Conservation (phyloP, 83 land plant species). For the Picea abies region DNA sequence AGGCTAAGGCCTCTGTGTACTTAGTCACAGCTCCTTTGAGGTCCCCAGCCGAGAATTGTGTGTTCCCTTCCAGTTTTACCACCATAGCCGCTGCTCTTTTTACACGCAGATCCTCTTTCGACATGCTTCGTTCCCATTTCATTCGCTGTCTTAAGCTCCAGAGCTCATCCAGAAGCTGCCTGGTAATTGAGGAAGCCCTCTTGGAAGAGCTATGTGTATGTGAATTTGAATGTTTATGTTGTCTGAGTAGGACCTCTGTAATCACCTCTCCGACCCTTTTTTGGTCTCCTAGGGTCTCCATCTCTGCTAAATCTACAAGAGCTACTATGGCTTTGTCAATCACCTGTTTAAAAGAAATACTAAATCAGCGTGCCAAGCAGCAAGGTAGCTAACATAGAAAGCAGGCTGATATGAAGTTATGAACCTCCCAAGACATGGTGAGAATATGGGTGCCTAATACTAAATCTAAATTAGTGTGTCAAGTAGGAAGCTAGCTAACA, state of each 20-base stretch:
- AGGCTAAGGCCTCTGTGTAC: too few relatives aligned
- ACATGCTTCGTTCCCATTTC: constrained; percentile 49
- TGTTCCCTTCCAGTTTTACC: too few relatives aligned
- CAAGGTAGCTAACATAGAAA: constrained; percentile 3
- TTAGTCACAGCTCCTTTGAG: too few relatives aligned
- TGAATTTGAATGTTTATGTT: constrained; percentile 26
- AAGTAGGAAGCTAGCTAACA: too few relatives aligned
- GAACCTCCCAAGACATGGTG: too few relatives aligned
- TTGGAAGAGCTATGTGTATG: constrained; percentile 6
- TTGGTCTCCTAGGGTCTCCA: constrained; percentile 54
- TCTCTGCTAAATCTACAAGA: constrained; percentile 81
- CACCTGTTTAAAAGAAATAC: constrained; percentile 37
- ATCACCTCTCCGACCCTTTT: constrained; percentile 64
- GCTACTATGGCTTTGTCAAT: constrained; percentile 51
- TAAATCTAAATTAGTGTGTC: not conserved
- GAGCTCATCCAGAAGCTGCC: constrained; percentile 35
- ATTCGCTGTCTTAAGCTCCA: constrained; percentile 25
- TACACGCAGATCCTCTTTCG: constrained; percentile 53
- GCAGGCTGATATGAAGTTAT: too few relatives aligned
- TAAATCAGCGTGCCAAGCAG: too few relatives aligned
- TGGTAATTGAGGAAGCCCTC: constrained; percentile 21
- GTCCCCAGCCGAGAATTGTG: too few relatives aligned
- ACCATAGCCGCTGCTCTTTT: constrained; percentile 22
- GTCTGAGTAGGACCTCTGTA: constrained; percentile 44
- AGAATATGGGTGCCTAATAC: constrained; percentile 6